Evolutionary conservation across 2,329 filamentous ascomycete genomes (phyloP), one percentile per base, ranked within the genome.

Genomic region (Apiospora hydei): DNA sequence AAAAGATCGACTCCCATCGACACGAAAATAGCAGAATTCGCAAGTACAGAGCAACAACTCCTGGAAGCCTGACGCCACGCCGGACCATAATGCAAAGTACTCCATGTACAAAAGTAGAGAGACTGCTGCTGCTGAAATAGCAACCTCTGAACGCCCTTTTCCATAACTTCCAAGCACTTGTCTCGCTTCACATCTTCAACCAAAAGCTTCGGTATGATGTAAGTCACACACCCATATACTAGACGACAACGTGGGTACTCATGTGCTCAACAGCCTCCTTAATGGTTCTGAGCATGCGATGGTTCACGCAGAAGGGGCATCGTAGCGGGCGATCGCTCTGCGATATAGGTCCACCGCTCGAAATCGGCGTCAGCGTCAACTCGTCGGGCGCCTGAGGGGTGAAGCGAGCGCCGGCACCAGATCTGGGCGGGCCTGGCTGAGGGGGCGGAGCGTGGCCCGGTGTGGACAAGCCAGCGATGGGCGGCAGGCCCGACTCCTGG

Each of bases 261-360:
- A 91, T 83, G 77, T 91, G 89, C 78, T 91, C 89, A 3, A 91
- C 88, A 5, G 89, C 88, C 77, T 91, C 89, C 79, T 89, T 90
- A 66, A 90, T 88, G 0, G 85, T 88, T 24, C 88, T 83, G 69
- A 91, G 83, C 88, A 90, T 89, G 7, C 89, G 84, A 75, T 89
- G 87, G 75, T 90, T 91, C 47, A 91, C 85, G 73, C 89, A 91
- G 75, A 89, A 91, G 0, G 89, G 89, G 74, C 89, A 91, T 24
- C 88, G 84, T 41, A 89, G 78, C 1, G 88, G 87, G 26, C 84
- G 80, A 47, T 90, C 86, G 44, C 83, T 82, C 7, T 81, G 79
- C 4, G 85, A 82, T 41, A 87, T 77, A 10, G 86, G 85, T 4
- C 81, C 84, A 21, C 85, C 85, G 21, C 86, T 85, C 41, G 87